Evolutionary conservation across 164 flowering plant genomes (phyloP), one percentile per base, ranked within the genome.

Genomic region (Tinospora cordifolia): DNA sequence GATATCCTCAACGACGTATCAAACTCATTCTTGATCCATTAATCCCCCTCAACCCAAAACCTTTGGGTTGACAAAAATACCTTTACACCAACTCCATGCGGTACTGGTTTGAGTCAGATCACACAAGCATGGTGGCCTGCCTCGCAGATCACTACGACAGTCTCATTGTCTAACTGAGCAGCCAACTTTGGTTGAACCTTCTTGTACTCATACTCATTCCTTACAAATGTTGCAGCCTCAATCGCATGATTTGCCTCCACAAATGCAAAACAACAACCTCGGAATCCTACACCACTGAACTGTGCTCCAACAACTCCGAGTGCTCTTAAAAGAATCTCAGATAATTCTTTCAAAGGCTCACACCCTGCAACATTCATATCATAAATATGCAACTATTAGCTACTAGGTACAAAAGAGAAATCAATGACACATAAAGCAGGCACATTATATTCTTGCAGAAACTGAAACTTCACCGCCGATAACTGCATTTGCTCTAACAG

Each of bases 261-360:
- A 66, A 94, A 79, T 60, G 91, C 97, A 66, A 94, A 38, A 72
- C 97, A 94, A 73, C 96, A 91, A 0, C 98, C 98, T 76, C 97
- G 80, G 47, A 93, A 93, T 40, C 98, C 98, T 11, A 96, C 98
- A 24, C 98, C 98, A 66, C 98, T 91, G 68, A 93, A 91, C 57
- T 97, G 84, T 24, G 93, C 92, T 36, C 96, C 98, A 68, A 68
- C 77, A 3, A 93, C 86, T 11, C 98, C 98, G 3, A 92, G 98
- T 59, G 92, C 81, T 69, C 71, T 83, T 67, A 79, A 34, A 24
- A 93, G 87, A 68, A 90, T 85, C 78, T 88, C 77, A 47, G 87
- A 88, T 5, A 91, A 83, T 73, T 91, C 88, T 70, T 85, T 88
- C 75, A 91, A 67, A 47, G 95, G 92, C 71, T 87, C 88, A 51